Evolutionary conservation across 208 protist species (phyloP), one percentile per base, ranked within the genome.

Genomic region (Wallacemonas rigidus): DNA sequence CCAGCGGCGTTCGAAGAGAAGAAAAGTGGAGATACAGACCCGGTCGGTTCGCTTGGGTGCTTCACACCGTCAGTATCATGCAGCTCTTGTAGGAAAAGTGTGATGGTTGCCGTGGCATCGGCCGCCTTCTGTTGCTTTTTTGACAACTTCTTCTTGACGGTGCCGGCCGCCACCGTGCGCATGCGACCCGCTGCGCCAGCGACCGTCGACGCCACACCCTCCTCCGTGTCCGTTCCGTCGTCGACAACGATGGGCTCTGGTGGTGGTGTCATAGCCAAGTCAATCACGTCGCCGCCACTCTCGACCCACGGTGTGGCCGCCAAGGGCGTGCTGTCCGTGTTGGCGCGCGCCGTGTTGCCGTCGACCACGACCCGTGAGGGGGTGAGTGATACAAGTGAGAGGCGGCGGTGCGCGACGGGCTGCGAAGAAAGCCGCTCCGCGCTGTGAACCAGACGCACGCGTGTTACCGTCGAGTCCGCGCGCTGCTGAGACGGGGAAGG

Each of bases 51-150:
- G 26, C 26, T 26, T 26, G 26, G 26, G 26, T 26, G 26, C 26
- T 26, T 26, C 26, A 0, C 26, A 26, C 26, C 26, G 26, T 26
- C 26, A 26, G 26, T 39, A 17, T 36, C 54, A 43, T 65, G 41
- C 17, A 79, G 6, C 40, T 79, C 75, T 36, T 63, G 3, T 38
- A 79, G 3, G 64, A 75, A 79, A n/a, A 50, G 55, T 55, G 50
- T 38, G 5, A 79, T 39, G 6, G 75, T 79, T 44, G 74, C 75
- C 5, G 48, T 47, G 7, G 60, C 62, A 39, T 71, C 51, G 17
- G 35, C 39, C 50, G 12, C 51, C 17, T 67, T 71, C 43, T 64
- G 65, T 40, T 68, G 67, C 48, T 73, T 69, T 2, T 14, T 74
- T 36, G 62, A 67, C 62, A 55, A 17, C 43, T 35, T 7, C 62